Percentiles rank a stretch among this genome's conserved stretches.
Evolutionary conservation across 345 rosid genomes (phyloP).

Genomic region (Alliaria petiolata): DNA sequence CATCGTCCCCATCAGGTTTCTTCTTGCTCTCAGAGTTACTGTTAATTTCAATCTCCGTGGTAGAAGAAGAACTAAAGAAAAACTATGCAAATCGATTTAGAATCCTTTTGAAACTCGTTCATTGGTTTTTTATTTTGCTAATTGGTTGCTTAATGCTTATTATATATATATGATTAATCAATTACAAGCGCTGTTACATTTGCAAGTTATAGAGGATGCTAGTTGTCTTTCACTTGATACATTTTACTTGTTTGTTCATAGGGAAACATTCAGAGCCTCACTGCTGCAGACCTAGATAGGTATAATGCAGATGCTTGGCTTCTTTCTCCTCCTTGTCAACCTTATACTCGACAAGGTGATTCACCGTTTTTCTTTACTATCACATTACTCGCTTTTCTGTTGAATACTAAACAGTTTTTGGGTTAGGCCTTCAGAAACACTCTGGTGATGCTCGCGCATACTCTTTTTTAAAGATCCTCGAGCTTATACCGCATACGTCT

Average conservation of each 20-base stretch:
- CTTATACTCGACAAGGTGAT: constrained; percentile 93
- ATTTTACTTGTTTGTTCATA: constrained; percentile 21
- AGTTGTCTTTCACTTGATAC: not conserved
- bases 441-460: constrained; percentile 89
- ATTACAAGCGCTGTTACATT: not conserved
- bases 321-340: constrained; percentile 99
- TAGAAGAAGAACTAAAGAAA: not conserved
- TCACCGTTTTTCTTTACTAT: not conserved
- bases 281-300: constrained; percentile 65
- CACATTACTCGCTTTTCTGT: not conserved
- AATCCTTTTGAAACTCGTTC: not conserved
- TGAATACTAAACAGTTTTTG: constrained; percentile 10
- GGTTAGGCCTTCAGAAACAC: constrained; percentile 83
- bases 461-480: constrained; percentile 86
- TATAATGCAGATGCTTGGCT: constrained; percentile 84
- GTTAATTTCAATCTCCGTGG: not conserved
- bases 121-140: not conserved
- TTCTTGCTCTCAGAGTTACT: not conserved
- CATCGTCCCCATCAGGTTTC: constrained; percentile 88
- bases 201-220: not conserved
- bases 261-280: constrained; percentile 90
- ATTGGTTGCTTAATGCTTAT: not conserved
- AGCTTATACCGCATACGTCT: constrained; percentile 61
- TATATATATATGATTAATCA: not conserved
- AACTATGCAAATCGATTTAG: not conserved